Evolutionary conservation across 192 early-diverging fungal species (phyloP).

Genomic region (Rhizoclosmatium globosum): DNA sequence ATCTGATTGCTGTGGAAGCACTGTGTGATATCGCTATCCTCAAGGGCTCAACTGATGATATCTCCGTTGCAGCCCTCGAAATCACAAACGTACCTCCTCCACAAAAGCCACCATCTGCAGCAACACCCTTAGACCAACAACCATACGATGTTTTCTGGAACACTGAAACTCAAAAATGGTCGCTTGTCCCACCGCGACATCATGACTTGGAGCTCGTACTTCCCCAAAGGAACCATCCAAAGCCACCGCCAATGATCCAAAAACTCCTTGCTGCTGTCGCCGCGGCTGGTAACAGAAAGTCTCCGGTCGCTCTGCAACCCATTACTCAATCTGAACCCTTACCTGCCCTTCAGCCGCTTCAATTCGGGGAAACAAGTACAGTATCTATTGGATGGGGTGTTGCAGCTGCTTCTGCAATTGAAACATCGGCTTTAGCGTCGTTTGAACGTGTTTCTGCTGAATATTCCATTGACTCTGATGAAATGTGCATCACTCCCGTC

Average conservation of each 20-base stretch:
- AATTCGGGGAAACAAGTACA: too few species aligned
- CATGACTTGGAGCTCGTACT: neutral
- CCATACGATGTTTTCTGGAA: neutral
- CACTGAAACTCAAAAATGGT: neutral
- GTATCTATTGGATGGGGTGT: neutral
- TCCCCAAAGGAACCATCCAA: neutral
- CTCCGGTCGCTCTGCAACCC: too few species aligned
- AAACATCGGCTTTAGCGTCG: neutral
- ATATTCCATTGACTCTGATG: neutral
- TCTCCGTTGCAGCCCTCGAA: conserved; percentile 22
- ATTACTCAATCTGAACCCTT: too few species aligned
- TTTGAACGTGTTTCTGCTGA: neutral
- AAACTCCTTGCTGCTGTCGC: neutral
- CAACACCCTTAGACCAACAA: neutral
- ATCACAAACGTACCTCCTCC: neutral
- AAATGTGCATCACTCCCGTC: neutral
- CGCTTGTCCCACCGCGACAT: neutral
- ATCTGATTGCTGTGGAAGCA: conserved; percentile 13
- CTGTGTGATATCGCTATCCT: conserved; percentile 24
- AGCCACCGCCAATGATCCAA: neutral
- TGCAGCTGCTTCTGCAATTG: neutral
- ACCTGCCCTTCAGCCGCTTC: neutral
- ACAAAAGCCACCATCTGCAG: neutral
- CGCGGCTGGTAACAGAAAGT: neutral
- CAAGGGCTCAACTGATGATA: conserved; percentile 18